A percentile compares a stretch with the other conserved stretches of the same genome.
Evolutionary conservation across 2,329 filamentous ascomycete species (phyloP).

Genomic region (Alternaria sp.): DNA sequence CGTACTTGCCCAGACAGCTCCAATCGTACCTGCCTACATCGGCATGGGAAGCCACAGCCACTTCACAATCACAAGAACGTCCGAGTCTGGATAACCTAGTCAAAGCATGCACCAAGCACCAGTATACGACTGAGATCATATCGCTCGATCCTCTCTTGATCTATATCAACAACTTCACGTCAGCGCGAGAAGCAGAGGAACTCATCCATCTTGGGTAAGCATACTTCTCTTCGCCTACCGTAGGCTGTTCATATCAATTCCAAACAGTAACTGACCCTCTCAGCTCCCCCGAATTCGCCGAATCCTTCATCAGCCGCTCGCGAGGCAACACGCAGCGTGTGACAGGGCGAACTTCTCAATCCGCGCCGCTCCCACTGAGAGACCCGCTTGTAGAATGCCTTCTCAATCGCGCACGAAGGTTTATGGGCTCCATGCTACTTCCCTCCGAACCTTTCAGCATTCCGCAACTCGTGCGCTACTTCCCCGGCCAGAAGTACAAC

Average conservation of each 20-base stretch:
- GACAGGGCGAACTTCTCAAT: slow-evolving; percentile 31
- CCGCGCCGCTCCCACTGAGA: slow-evolving; percentile 25
- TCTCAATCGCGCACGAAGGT: slow-evolving; percentile 28
- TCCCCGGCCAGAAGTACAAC: slow-evolving; percentile 29
- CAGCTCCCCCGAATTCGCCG: slow-evolving; percentile 26
- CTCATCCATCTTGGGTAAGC: slow-evolving; percentile 26
- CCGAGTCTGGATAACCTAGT: neutral
- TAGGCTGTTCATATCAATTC: neutral
- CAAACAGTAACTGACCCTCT: neutral
- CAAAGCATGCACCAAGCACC: slow-evolving; percentile 23
- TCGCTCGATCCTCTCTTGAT: slow-evolving; percentile 34
- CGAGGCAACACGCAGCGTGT: slow-evolving; percentile 21
- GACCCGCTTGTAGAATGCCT: slow-evolving; percentile 33
- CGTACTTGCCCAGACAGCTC: slow-evolving; percentile 7
- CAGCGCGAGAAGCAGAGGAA: slow-evolving; percentile 24
- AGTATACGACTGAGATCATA: slow-evolving; percentile 36
- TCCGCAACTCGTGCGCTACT: slow-evolving; percentile 36
- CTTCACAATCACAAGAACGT: too few species aligned
- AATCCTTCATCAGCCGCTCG: slow-evolving; percentile 30
- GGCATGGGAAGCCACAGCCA: neutral
- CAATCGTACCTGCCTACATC: slow-evolving; percentile 7
- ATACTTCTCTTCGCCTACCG: neutral
- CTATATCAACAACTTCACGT: slow-evolving; percentile 41
- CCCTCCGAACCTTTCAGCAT: slow-evolving; percentile 30
- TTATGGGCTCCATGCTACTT: slow-evolving; percentile 32